A percentile compares a stretch with the other conserved stretches of the same genome.
Conservation (phyloP, 176 grass and related monocot species). For the bread wheat (Triticum aestivum) region DNA sequence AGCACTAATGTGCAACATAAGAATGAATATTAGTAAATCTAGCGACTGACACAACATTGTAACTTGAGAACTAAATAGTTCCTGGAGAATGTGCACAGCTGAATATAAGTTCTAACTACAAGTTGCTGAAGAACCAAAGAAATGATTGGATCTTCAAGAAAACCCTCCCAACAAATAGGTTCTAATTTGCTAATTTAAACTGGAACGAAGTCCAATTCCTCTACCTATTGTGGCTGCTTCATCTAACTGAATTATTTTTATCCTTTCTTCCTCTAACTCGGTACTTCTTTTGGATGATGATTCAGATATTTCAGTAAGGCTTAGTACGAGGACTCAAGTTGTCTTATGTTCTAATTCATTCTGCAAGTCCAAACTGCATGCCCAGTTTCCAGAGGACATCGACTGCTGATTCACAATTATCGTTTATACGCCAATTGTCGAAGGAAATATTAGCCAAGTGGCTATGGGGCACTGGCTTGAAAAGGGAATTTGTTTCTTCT, state of each 20-base stretch:
- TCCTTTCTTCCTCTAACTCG: slow-evolving; percentile 5
- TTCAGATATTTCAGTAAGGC: background rate
- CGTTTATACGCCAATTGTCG: background rate
- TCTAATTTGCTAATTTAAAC: slow-evolving; percentile 2
- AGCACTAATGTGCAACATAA: slow-evolving; percentile 55
- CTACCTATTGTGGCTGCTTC: background rate
- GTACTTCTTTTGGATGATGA: background rate
- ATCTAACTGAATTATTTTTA: background rate
- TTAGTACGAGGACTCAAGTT: slow-evolving; percentile 1
- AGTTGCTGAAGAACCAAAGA: slow-evolving; percentile 18
- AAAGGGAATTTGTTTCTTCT: background rate
- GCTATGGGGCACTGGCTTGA: background rate
- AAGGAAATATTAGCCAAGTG: background rate
- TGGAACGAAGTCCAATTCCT: background rate
- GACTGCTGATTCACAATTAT: background rate
- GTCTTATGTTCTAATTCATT: background rate
- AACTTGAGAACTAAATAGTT: slow-evolving; percentile 18
- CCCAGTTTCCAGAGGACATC: background rate
- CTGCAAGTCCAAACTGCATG: background rate
- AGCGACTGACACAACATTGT: background rate
- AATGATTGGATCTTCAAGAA: background rate
- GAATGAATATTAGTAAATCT: slow-evolving; percentile 29
- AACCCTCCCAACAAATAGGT: background rate
- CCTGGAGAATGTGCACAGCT: background rate
- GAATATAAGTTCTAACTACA: slow-evolving; percentile 26